A percentile compares a stretch with the other conserved stretches of the same genome.
phyloP scores from a whole-genome alignment of 192 early-diverging fungal species.

The Helicostylum pulchrum region DNA sequence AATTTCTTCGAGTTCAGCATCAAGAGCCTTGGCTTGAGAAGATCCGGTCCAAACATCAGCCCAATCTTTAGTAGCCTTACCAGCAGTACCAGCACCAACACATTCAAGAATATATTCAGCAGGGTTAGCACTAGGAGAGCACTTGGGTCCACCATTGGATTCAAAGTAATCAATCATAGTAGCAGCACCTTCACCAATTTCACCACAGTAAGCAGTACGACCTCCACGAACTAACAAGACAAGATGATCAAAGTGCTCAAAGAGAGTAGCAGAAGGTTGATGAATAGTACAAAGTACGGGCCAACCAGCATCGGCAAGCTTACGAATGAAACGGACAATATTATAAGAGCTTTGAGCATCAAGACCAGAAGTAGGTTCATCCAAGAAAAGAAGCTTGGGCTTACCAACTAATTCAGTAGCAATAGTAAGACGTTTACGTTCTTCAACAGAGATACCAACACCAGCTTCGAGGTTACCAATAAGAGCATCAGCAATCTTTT shows the following conservation, averaged over 20 bases:
- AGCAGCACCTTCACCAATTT: constrained; percentile 65
- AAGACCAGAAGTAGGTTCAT: constrained; percentile 87
- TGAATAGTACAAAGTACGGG: constrained; percentile 83
- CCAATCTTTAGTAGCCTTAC: constrained; percentile 59
- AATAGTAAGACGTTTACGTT: constrained; percentile 86
- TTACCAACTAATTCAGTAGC: constrained; percentile 80
- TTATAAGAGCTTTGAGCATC: constrained; percentile 80
- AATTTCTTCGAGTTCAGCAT: constrained; percentile 54
- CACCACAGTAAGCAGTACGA: constrained; percentile 77
- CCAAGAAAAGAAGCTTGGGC: constrained; percentile 80
- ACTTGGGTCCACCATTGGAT: constrained; percentile 64
- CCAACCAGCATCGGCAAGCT: constrained; percentile 60
- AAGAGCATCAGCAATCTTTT: constrained; percentile 67
- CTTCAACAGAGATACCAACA: constrained; percentile 82
- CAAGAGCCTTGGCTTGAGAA: constrained; percentile 40
- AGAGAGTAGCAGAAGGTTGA: constrained; percentile 80
- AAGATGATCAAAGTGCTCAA: constrained; percentile 84
- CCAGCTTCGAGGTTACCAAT: constrained; percentile 69
- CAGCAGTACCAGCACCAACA: constrained; percentile 64
- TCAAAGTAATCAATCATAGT: constrained; percentile 75
- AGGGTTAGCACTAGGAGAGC: constrained; percentile 67
- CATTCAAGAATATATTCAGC: constrained; percentile 87
- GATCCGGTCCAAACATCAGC: constrained; percentile 69
- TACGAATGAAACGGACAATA: constrained; percentile 70
- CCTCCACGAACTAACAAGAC: constrained; percentile 77